Evolutionary conservation across 768 basidiomycete genomes (phyloP), one percentile per base, ranked within the genome.

Genomic region (Amanita rimosa): DNA sequence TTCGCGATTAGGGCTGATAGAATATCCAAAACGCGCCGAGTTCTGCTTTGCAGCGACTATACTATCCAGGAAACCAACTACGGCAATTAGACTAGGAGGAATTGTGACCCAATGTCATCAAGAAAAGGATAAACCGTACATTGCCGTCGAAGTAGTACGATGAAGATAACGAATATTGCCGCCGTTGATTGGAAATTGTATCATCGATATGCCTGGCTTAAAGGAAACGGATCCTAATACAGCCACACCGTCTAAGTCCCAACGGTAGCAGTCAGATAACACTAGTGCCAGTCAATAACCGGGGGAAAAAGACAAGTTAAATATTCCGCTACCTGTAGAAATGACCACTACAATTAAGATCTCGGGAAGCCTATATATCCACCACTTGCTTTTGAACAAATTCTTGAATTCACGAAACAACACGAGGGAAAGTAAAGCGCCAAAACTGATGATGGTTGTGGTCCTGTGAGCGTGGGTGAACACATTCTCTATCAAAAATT

Each of bases 21-120:
- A 76, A 61, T 97, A 84, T 2, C 89, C 86, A 58, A 84, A 97
- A 10, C 83, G 81, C 3, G 80, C 76, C 0, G 81, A 80, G 52
- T 87, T 94, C 62, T 97, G 93, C 58, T 98, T 96, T 2, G 95
- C 95, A 0, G 93, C 88, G 2, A 93, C 91, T 53, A 96, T 92
- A 52, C 86, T 90, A 62, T 99, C 95, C 52, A 99, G 69, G 62
- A 94, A 96, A 1, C 96, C 96, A 17, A 91, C 75, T 36, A 95
- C 74, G 0, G 86, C 78, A 44, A 89, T 83, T 46, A 92, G 61
- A 27, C 85, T 88, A 55, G 16, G 27, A 40, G 6, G 13, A 33
- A 11, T 31, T 24, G 35, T 43, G 2, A 2, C 21, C 8, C 19
- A 17, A n/a, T 49, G 29, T 6, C 21, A 16, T 17, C 40, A 8